Base-by-base conservation (phyloP, 768 basidiomycete species). In the Trametes maxima region DNA sequence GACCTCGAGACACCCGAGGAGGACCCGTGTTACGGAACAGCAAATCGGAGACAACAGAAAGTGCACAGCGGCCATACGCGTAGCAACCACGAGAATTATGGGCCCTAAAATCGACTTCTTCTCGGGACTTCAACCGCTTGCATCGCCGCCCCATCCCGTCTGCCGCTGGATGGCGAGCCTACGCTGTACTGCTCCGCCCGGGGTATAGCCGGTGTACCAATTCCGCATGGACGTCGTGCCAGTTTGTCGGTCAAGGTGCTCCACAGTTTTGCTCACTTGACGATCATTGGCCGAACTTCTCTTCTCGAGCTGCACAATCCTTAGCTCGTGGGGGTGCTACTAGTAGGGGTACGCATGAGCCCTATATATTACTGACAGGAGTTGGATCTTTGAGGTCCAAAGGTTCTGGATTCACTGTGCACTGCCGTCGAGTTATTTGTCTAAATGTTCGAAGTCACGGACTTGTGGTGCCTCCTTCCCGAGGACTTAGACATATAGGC, bases 111-210 rank as follows among this genome's bases (percentile, higher is more conserved):
- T 28, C 28, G 13, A 35, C 12, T 14, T 13, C 60, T 55, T 61
- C 59, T 43, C 28, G 40, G 47, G 60, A 3, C 39, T n/a, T 49
- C 35, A 57, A 42, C 17, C 40, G 25, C 24, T 19, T 48, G 37
- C 47, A 57, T 25, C 48, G 56, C 37, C 46, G 39, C 37, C 28
- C 28, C 28, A 55, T 39, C 54, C 60, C 60, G 54, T 54, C 55
- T 55, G 33, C 37, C 37, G 22, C 45, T 33, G 54, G 24, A 10
- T 25, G 33, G 35, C 21, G 28, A 25, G n/a, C 25, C 24, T 21
- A 40, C 24, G 37, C 54, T 28, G 36, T 37, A 8, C 28, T 33
- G 28, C 28, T 33, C 3, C 54, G n/a, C 12, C 44, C 35, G 52
- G 58, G n/a, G 42, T 45, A 59, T 59, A 45, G 52, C 58, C 58